These are phyloP conservation scores for Sistotremastrum niveocremeum DNA, from an alignment of 768 basidiomycete species.

Conservation along the genomic window DNA sequence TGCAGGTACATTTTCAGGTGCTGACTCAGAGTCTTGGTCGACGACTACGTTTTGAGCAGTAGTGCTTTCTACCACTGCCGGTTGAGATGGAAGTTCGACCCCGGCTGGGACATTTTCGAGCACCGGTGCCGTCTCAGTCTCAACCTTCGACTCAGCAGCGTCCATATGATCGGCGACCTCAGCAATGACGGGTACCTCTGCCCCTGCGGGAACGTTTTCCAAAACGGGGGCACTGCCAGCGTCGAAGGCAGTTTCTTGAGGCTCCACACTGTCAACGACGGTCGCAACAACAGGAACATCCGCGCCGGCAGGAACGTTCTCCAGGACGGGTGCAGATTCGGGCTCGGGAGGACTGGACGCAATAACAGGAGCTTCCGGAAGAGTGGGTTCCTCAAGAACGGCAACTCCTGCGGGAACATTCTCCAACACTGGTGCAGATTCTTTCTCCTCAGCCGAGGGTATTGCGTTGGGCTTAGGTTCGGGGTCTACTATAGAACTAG, in stretches of 20 bases:
- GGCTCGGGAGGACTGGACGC: background rate
- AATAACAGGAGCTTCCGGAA: background rate
- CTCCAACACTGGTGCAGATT: constrained; percentile 1
- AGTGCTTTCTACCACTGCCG: no score
- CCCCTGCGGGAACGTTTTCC: background rate
- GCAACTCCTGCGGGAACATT: background rate
- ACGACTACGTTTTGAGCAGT: no score
- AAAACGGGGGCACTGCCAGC: background rate
- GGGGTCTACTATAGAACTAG: background rate
- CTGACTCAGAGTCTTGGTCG: constrained; percentile 2
- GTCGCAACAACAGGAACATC: background rate
- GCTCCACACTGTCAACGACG: background rate
- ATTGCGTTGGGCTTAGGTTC: background rate
- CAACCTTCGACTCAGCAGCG: constrained; percentile 1
- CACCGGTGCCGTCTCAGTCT: background rate
- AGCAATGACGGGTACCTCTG: background rate
- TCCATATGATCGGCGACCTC: background rate
- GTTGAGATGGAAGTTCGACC: no score
- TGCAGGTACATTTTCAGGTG: background rate
- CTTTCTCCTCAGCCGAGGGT: constrained; percentile 2
- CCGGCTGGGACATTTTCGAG: background rate
- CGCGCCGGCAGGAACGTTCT: background rate
- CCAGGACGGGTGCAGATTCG: background rate
- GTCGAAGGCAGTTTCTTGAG: background rate
- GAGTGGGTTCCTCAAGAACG: constrained; percentile 1